Conservation (phyloP, 352 stramenopile genomes). For the Phytophthora pistaciae region DNA sequence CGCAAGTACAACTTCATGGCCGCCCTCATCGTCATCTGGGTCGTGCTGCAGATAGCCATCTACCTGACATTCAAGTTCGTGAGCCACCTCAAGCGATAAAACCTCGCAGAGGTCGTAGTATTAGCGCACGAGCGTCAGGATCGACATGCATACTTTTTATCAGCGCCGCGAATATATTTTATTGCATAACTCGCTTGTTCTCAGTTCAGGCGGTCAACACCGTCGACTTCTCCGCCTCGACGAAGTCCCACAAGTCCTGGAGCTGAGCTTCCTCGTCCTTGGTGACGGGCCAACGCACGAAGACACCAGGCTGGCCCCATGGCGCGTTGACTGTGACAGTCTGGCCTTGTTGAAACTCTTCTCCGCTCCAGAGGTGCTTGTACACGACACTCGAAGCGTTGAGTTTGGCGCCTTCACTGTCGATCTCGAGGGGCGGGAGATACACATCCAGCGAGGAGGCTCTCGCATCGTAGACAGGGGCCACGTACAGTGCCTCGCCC, state of each 20-base stretch:
- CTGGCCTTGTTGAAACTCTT: constrained; percentile 20
- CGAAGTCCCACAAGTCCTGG: constrained; percentile 31
- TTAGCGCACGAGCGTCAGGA: background rate
- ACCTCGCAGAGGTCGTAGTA: background rate
- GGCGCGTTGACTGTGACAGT: constrained; percentile 30
- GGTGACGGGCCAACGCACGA: constrained; percentile 36
- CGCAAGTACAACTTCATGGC: constrained; percentile 59
- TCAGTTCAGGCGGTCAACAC: constrained; percentile 7
- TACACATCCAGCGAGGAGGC: constrained; percentile 32
- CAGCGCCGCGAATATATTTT: background rate
- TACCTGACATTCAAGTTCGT: constrained; percentile 75
- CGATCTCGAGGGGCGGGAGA: constrained; percentile 29
- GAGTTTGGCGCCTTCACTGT: constrained; percentile 21
- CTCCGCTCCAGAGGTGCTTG: constrained; percentile 35
- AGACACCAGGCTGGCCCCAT: constrained; percentile 27
- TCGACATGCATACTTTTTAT: background rate
- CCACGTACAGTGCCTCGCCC: constrained; percentile 33
- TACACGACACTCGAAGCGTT: constrained; percentile 25
- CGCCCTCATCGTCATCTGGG: constrained; percentile 63
- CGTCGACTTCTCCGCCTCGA: constrained; percentile 28
- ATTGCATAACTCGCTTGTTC: background rate
- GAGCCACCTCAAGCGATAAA: constrained; percentile 73
- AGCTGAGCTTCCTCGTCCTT: constrained; percentile 30
- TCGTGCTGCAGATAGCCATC: constrained; percentile 56
- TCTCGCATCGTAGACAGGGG: constrained; percentile 34